Percentiles rank a stretch among this genome's conserved stretches.
phyloP scores from a whole-genome alignment of 805 yeast genomes.

The Lachancea lanzarotensis region DNA sequence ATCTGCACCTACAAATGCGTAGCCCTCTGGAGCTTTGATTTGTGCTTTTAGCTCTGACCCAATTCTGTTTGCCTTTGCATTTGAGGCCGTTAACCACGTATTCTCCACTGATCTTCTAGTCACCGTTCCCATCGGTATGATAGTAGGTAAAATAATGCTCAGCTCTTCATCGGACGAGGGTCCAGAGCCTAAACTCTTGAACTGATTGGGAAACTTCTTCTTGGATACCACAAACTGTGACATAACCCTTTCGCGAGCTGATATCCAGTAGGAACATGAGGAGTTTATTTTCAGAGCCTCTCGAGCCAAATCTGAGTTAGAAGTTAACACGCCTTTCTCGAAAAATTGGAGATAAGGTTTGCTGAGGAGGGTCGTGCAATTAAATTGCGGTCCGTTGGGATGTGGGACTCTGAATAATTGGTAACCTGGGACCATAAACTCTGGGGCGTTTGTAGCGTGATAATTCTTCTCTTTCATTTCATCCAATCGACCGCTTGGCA shows the following conservation, averaged over 20 bases:
- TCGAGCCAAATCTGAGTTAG: slow-evolving; percentile 64
- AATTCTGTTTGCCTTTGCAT: slow-evolving; percentile 75
- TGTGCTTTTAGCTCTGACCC: slow-evolving; percentile 92
- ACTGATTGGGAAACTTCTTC: slow-evolving; percentile 26
- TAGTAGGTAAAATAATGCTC: slow-evolving; percentile 77
- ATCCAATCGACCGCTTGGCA: slow-evolving; percentile 31
- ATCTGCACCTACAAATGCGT: slow-evolving; percentile 94
- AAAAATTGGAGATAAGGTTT: slow-evolving; percentile 66
- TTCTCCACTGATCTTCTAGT: slow-evolving; percentile 95
- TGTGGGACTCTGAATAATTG: slow-evolving; percentile 73
- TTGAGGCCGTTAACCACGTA: slow-evolving; percentile 96
- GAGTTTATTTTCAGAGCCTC: slow-evolving; percentile 75
- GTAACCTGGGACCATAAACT: slow-evolving; percentile 11
- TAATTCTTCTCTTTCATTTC: slow-evolving; percentile 35
- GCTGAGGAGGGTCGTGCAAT: slow-evolving; percentile 72
- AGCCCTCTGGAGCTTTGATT: slow-evolving; percentile 81
- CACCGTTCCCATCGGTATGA: slow-evolving; percentile 92
- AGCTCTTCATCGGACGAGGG: slow-evolving; percentile 26
- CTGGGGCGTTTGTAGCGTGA: slow-evolving; percentile 18
- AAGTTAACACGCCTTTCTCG: slow-evolving; percentile 65
- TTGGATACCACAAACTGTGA: slow-evolving; percentile 78
- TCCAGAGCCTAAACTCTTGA: slow-evolving; percentile 14
- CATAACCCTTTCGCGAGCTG: slow-evolving; percentile 76
- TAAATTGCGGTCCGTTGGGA: slow-evolving; percentile 67
- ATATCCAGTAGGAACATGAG: slow-evolving; percentile 86